A percentile compares a stretch with the other conserved stretches of the same genome.
phyloP scores from a whole-genome alignment of 805 yeast genomes.

The Pichia paraexigua region DNA sequence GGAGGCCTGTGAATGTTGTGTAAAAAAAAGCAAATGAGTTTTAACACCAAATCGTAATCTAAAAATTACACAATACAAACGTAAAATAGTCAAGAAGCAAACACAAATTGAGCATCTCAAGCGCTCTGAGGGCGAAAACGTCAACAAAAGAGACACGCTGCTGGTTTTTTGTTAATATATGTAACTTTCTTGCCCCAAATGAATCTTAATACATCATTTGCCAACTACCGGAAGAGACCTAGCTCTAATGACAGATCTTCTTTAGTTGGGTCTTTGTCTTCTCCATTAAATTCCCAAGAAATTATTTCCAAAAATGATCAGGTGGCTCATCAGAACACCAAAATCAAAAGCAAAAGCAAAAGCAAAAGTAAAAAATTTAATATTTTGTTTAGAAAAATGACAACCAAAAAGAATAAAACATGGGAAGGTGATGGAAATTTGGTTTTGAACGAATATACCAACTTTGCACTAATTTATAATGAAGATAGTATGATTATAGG shows the following conservation, averaged over 20 bases:
- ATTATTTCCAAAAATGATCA: not conserved
- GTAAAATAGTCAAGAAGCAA: not conserved
- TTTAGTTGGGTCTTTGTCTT: not conserved
- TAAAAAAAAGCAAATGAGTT: not conserved
- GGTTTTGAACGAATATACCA: slow-evolving; percentile 19
- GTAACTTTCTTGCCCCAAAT: not conserved
- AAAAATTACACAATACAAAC: not conserved
- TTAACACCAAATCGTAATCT: not conserved
- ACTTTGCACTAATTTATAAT: slow-evolving; percentile 19
- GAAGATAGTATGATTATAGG: slow-evolving; percentile 25
- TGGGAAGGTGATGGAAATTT: slow-evolving; percentile 92
- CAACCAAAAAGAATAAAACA: slow-evolving; percentile 74
- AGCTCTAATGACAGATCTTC: not conserved
- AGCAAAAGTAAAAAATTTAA: slow-evolving; percentile 14
- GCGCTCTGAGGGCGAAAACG: not conserved
- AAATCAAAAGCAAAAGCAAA: not conserved
- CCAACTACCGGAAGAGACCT: slow-evolving; percentile 1
- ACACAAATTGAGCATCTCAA: not conserved
- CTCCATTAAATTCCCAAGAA: not conserved
- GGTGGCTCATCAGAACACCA: slow-evolving; percentile 1
- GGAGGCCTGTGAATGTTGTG: not conserved
- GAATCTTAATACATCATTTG: slow-evolving; percentile 4
- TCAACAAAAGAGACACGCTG: not conserved
- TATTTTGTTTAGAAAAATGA: slow-evolving; percentile 62
- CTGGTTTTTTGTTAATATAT: not conserved